Percentiles rank a stretch among this genome's conserved stretches.
These are phyloP conservation scores for Solanum pennellii DNA, from an alignment of 257 asterid species.

Conservation along the genomic window DNA sequence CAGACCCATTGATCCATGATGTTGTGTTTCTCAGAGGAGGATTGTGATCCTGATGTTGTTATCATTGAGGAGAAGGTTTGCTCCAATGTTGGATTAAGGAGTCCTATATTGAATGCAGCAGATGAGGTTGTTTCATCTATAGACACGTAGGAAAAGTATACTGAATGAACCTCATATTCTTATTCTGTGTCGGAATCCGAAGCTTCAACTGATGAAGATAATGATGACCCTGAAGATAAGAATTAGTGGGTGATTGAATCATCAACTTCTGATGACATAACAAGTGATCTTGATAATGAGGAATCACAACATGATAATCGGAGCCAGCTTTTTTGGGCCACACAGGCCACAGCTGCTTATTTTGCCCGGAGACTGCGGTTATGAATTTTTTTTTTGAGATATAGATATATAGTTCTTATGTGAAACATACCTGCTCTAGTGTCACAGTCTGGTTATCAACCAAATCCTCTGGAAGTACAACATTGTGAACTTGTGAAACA, in stretches of 20 bases:
- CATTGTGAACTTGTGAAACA: slow-evolving; percentile 87
- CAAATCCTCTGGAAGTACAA: slow-evolving; percentile 68
- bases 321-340: not conserved
- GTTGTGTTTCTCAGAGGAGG: not conserved
- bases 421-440: slow-evolving; percentile 61
- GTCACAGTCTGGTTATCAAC: slow-evolving; percentile 59
- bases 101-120: not conserved
- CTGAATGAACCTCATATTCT: not conserved
- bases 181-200: not conserved
- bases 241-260: not conserved
- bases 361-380: not conserved
- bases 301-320: not conserved
- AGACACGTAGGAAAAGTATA: not conserved
- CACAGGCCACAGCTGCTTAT: not conserved
- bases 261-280: not conserved
- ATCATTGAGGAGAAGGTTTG: not conserved
- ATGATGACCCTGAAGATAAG: not conserved
- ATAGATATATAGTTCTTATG: not conserved
- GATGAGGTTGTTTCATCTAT: not conserved
- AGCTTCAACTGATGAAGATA: not conserved
- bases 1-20: not conserved
- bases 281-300: not conserved
- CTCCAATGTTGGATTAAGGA: not conserved
- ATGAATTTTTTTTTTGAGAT: not conserved
- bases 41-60: not conserved